Evolutionary conservation across 768 basidiomycete genomes (phyloP).

Genomic region (Agaricus subrufescens): DNA sequence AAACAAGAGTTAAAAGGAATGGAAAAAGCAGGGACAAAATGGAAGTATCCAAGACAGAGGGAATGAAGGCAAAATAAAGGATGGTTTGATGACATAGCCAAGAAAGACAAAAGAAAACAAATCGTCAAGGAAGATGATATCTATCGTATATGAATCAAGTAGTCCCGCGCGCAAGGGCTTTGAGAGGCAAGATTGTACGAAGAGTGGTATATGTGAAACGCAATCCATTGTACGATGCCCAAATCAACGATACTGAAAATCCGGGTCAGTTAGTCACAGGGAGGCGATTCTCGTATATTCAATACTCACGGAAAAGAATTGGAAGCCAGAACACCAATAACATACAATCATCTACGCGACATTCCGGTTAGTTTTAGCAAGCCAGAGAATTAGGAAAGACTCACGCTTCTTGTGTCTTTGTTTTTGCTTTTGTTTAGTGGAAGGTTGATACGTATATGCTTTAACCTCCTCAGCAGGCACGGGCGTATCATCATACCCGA

Average conservation of each 20-base stretch:
- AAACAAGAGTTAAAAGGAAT: too few species aligned
- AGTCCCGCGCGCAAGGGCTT: conserved; percentile 32
- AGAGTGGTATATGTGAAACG: conserved; percentile 47
- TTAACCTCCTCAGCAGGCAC: conserved; percentile 66
- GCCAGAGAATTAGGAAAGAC: conserved; percentile 18
- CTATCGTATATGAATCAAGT: conserved; percentile 16
- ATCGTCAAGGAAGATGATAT: neutral
- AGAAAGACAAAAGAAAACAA: conserved; percentile 7
- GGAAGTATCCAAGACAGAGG: too few species aligned
- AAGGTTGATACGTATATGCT: conserved; percentile 60
- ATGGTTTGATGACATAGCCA: neutral
- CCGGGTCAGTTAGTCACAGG: neutral
- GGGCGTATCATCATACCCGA: conserved; percentile 44
- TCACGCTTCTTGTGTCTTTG: conserved; percentile 65
- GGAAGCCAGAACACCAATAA: conserved; percentile 83
- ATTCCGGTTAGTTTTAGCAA: conserved; percentile 10
- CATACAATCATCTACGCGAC: conserved; percentile 71
- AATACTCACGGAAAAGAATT: conserved; percentile 66
- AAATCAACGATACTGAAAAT: conserved; percentile 51
- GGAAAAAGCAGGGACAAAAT: too few species aligned
- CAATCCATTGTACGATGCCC: conserved; percentile 53
- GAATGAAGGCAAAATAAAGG: too few species aligned
- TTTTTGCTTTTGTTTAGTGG: conserved; percentile 33
- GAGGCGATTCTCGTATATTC: neutral
- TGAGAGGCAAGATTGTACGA: conserved; percentile 43